A percentile compares a stretch with the other conserved stretches of the same genome.
Evolutionary conservation across 208 protist species (phyloP).

Genomic region (Willaertia magna): DNA sequence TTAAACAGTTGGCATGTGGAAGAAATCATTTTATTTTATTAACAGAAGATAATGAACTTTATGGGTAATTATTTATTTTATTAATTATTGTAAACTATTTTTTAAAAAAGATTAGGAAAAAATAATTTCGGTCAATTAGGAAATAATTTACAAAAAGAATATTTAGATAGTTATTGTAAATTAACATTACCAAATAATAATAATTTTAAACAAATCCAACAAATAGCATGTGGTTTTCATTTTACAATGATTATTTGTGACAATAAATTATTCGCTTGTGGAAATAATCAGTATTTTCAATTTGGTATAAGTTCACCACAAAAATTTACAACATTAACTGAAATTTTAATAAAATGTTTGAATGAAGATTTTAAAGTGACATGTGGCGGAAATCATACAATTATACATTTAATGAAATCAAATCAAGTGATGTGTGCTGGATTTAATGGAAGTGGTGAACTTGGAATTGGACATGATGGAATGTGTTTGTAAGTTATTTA

Average conservation of each 20-base stretch:
- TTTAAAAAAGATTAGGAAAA: not conserved
- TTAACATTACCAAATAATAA: not conserved
- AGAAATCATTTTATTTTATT: not conserved
- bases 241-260: not conserved
- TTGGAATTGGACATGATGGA: not conserved
- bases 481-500: too few species aligned
- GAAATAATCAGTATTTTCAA: not conserved
- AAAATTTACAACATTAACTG: not conserved
- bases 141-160: not conserved
- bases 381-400: not conserved
- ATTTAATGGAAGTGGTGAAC: not conserved
- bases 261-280: not conserved
- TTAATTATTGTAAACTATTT: not conserved
- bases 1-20: not conserved
- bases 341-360: not conserved
- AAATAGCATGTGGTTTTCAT: not conserved
- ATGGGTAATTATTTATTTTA: not conserved
- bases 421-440: not conserved
- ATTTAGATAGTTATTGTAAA: not conserved
- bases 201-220: not conserved
- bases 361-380: not conserved
- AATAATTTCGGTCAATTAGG: not conserved
- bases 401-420: not conserved
- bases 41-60: not conserved
- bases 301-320: not conserved